Conservation (phyloP, 2,329 filamentous ascomycete genomes). For the Verruconis gallopava region DNA sequence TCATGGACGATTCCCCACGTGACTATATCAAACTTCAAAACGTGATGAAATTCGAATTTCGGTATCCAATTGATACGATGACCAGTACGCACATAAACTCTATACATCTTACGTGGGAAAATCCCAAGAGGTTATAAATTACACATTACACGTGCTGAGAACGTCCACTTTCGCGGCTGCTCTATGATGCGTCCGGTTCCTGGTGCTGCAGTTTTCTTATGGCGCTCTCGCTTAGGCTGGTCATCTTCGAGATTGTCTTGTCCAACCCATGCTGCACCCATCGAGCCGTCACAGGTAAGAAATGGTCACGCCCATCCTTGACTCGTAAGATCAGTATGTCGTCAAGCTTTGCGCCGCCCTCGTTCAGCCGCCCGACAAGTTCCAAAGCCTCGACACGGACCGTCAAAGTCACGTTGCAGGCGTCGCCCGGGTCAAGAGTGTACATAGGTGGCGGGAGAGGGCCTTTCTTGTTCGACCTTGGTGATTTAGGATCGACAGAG, state of each 20-base stretch:
- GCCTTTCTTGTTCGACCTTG: conserved; percentile 7
- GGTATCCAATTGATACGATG: too few relatives aligned
- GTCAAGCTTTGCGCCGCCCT: conserved; percentile 53
- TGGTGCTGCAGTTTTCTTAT: conserved; percentile 7
- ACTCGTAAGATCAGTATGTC: conserved; percentile 83
- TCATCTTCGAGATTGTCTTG: conserved; percentile 76
- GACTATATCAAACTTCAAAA: too few relatives aligned
- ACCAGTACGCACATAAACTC: too few relatives aligned
- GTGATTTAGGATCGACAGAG: not conserved
- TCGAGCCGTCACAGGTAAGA: conserved; percentile 63
- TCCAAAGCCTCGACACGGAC: conserved; percentile 51
- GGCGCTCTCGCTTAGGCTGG: conserved; percentile 57
- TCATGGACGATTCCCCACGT: too few relatives aligned
- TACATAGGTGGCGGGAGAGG: conserved; percentile 34
- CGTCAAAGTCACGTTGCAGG: conserved; percentile 56
- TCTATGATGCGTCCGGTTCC: not conserved
- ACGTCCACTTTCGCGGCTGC: not conserved
- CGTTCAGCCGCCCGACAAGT: conserved; percentile 59
- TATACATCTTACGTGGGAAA: too few relatives aligned
- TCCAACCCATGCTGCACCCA: conserved; percentile 80
- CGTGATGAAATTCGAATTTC: too few relatives aligned
- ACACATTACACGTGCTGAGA: too few relatives aligned
- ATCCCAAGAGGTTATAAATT: too few relatives aligned
- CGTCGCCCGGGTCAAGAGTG: conserved; percentile 73
- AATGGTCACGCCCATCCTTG: conserved; percentile 74